These are phyloP conservation scores for Dinochytrium kinnereticum DNA, from an alignment of 371 early-diverging fungal genomes.

Conservation along the genomic window DNA sequence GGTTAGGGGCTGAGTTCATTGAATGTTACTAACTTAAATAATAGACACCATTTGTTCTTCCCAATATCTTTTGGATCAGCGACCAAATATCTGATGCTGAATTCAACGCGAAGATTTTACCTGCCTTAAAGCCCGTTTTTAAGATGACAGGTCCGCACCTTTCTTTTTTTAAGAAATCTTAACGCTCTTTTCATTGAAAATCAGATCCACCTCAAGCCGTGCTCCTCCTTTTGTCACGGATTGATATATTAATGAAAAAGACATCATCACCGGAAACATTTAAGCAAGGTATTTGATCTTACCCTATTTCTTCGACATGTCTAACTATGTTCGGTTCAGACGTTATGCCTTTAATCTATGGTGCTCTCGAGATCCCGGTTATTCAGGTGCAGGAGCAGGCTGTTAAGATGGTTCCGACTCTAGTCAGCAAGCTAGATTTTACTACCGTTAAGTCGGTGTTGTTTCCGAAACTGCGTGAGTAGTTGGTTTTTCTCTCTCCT, in stretches of 20 bases:
- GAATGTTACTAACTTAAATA: constrained; percentile 8
- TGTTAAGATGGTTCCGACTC: constrained; percentile 66
- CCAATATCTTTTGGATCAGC: constrained; percentile 72
- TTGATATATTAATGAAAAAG: constrained; percentile 47
- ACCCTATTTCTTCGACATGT: constrained; percentile 3
- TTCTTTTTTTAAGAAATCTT: constrained; percentile 47
- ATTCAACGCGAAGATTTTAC: constrained; percentile 67
- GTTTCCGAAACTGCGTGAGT: constrained; percentile 70
- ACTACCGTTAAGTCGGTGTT: constrained; percentile 72
- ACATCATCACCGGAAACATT: constrained; percentile 29
- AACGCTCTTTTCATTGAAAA: neutral
- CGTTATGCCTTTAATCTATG: constrained; percentile 78
- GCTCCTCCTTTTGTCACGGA: constrained; percentile 63
- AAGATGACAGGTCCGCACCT: constrained; percentile 64
- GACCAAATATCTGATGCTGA: constrained; percentile 67
- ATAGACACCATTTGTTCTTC: constrained; percentile 74
- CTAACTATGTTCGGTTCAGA: constrained; percentile 41
- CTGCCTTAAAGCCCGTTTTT: constrained; percentile 69
- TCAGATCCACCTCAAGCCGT: constrained; percentile 63
- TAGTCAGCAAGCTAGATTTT: constrained; percentile 70
- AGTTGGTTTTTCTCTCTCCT: neutral
- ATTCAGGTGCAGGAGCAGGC: constrained; percentile 80
- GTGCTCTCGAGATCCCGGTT: constrained; percentile 67
- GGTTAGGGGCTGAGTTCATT: constrained; percentile 23
- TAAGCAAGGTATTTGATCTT: constrained; percentile 21